Base-by-base conservation (phyloP, 2,329 filamentous ascomycete species). In the Neophaeococcomyces mojaviensis region DNA sequence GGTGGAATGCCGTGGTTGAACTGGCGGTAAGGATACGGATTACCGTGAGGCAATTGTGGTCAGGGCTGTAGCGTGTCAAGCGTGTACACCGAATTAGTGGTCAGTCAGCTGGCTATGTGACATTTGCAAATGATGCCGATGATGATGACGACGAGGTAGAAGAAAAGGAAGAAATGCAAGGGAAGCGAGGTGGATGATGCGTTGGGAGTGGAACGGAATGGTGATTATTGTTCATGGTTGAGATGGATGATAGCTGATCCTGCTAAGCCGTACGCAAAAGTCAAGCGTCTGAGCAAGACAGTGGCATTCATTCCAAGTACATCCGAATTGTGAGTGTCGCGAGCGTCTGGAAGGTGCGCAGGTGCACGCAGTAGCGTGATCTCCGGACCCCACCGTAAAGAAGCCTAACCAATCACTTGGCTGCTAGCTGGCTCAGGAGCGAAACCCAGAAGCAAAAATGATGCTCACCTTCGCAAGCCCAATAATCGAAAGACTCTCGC, bases 371-470 rank as follows among this genome's bases (percentile, higher is more conserved):
- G 32, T 44, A 44, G 41, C 40, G 39, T 33, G 28, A 46, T 36
- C 34, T 36, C 41, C 10, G 13, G 30, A 10, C 12, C 39, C 39
- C 22, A 22, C 39, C 39, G 38, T 15, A 16, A 15, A 10, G 10
- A 24, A 18, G 39, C 39, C 22, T 19, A 32, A 19, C 39, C 28
- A 49, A 50, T 48, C 40, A 52, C 46, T 50, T 52, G 48, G 58
- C 55, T 50, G 55, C 56, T 49, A 57, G 52, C 43, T 61, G 56
- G 60, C 61, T 62, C 49, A 61, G 60, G 57, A 60, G 55, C 57
- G 55, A 52, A 58, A 58, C 55, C 60, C 53, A 55, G 47, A 55
- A 52, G 39, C 28, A 41, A 33, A 41, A 13, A 41, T 41, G 39
- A 41, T 41, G 39, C 38, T 40, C 38, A 40, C 22, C 37, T 28